Evolutionary conservation across 805 yeast genomes (phyloP).

Genomic region (Pichia gijzeniarum): DNA sequence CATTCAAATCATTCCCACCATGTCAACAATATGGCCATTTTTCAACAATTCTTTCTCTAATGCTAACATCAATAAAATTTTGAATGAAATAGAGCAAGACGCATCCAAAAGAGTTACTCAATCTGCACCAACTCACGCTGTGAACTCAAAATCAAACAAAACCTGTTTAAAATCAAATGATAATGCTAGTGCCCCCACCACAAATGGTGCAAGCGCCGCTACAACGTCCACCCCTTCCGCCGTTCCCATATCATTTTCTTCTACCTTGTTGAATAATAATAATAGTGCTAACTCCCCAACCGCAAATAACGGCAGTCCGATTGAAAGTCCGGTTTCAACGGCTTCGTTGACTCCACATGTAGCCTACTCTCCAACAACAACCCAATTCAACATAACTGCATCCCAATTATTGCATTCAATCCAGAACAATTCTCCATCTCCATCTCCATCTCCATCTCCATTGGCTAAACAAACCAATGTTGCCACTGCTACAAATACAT

Average conservation of each 20-base stretch:
- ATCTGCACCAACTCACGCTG: not conserved
- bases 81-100: constrained; percentile 33
- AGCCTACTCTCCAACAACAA: constrained; percentile 18
- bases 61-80: constrained; percentile 31
- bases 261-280: constrained; percentile 2
- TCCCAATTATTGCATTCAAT: constrained; percentile 31
- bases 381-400: constrained; percentile 26
- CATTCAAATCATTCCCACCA: constrained; percentile 3
- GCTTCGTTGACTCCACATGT: constrained; percentile 19
- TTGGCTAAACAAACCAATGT: constrained; percentile 4
- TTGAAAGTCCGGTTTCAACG: constrained; percentile 8
- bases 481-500: constrained; percentile 1
- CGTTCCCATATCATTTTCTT: constrained; percentile 4
- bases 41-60: constrained; percentile 33
- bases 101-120: constrained; percentile 19
- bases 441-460: constrained; percentile 11
- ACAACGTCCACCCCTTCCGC: constrained; percentile 1
- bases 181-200: not conserved
- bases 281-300: not conserved
- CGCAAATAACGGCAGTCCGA: not conserved
- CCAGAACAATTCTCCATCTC: constrained; percentile 21
- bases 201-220: no score
- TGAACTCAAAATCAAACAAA: not conserved
- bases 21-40: constrained; percentile 37
- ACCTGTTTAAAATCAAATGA: not conserved